Base-by-base conservation (phyloP, 805 yeast genomes). In the Candida hungchunana region DNA sequence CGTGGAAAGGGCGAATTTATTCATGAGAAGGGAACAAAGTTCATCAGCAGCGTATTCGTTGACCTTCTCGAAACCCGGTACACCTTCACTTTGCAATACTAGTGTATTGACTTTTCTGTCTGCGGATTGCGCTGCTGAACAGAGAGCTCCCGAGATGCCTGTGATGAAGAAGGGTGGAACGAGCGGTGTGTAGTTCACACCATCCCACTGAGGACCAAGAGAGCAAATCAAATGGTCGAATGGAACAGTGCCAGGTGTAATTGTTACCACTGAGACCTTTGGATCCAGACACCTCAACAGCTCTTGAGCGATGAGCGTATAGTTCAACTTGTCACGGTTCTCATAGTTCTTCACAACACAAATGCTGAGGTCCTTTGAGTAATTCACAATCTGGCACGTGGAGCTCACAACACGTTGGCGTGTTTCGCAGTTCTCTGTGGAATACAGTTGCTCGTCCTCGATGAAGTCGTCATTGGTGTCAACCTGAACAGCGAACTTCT, bases 121-220 rank as follows among this genome's bases (percentile, higher is more conserved):
- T 45, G 48, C 4, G 12, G 20, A 20, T 15, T 21, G 44, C 16
- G 21, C 54, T 14, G 42, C 53, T 39, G 67, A 64, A 14, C 56
- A 51, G 5, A 64, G 42, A 1, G 73, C 62, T n/a, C 77, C 84
- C 7, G 69, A 47, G 17, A 74, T 66, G 0, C 83, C 84, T 1
- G 82, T 73, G 18, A 79, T 57, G 35, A 72, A 71, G 53, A 75
- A 81, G 0, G 86, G 87, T 2, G 86, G 84, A 15, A 53, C 59
- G 36, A 80, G 56, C 8, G 47, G 21, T 1, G 50, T 39, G 21
- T 53, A 40, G 2, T 35, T 32, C 1, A 44, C 17, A 56, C 25
- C 19, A 1, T 16, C 21, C 33, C 26, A 18, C 5, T 30, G 7
- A 8, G 32, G 23, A 5, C 43, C 35, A 3, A 48, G 19, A 11